A percentile compares a stretch with the other conserved stretches of the same genome.
These are phyloP conservation scores for Flaveria ramosissima DNA, from an alignment of 129 eudicot genomes.

Conservation along the genomic window DNA sequence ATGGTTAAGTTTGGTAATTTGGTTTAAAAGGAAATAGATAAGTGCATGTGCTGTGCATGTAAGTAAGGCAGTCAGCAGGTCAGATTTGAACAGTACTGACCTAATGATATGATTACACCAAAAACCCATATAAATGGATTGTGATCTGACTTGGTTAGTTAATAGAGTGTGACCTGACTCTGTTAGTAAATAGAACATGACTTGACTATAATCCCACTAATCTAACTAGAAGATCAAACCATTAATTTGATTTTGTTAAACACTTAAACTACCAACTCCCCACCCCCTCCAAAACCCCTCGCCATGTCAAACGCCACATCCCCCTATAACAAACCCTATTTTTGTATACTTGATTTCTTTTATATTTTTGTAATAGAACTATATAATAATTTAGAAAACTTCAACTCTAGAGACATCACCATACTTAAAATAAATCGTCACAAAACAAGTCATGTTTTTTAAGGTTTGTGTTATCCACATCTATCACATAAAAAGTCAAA, in stretches of 20 bases:
- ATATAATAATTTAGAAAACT: too few species aligned
- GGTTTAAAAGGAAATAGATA: background rate
- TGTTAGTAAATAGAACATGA: background rate
- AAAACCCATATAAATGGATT: background rate
- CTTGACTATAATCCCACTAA: background rate
- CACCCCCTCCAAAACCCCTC: background rate
- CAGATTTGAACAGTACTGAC: background rate
- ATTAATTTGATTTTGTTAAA: background rate
- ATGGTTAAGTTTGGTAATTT: background rate
- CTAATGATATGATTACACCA: background rate
- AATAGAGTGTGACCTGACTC: background rate
- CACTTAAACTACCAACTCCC: background rate
- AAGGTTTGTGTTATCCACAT: constrained; percentile 9
- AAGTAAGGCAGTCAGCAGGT: background rate
- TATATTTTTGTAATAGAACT: too few species aligned
- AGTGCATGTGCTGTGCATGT: background rate
- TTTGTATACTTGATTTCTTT: too few species aligned
- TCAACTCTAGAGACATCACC: background rate
- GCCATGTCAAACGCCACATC: too few species aligned
- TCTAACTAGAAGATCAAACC: background rate
- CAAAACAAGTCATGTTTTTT: background rate
- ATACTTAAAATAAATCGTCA: background rate
- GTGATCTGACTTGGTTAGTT: background rate
- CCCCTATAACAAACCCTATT: too few species aligned
- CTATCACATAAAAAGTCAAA: background rate